phyloP scores from a whole-genome alignment of 176 grass and related monocot genomes.

The Cenchrus fungigraminus region DNA sequence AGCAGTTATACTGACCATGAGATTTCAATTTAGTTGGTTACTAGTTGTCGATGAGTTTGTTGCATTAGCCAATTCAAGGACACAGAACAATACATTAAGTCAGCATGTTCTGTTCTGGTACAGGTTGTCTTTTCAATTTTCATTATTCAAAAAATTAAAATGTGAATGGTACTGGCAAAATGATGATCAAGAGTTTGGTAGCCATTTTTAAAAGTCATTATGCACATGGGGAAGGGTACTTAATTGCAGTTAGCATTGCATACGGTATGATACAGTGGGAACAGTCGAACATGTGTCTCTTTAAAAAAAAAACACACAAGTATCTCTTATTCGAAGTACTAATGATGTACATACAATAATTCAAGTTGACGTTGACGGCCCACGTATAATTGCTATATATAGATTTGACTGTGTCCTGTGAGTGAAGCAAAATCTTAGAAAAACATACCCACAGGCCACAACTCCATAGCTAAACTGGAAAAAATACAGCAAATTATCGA shows the following conservation, averaged over 20 bases:
- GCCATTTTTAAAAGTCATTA: constrained; percentile 13
- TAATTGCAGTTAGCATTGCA: constrained; percentile 10
- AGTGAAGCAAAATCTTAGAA: neutral
- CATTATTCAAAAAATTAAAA: neutral
- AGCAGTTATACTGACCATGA: neutral
- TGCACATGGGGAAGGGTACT: neutral
- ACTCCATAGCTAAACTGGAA: neutral
- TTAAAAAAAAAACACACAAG: no score
- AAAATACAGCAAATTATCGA: neutral
- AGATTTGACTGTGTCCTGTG: neutral
- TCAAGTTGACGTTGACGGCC: neutral
- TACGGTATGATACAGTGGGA: neutral
- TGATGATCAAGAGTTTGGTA: neutral
- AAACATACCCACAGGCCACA: neutral
- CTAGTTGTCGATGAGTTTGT: neutral
- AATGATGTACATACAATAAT: constrained; percentile 1
- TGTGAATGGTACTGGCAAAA: neutral
- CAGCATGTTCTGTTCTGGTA: neutral
- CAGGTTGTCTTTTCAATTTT: constrained; percentile 23
- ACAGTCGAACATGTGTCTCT: neutral
- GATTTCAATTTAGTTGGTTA: neutral
- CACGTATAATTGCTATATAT: neutral
- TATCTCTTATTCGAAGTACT: neutral
- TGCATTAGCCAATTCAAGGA: neutral
- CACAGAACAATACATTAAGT: neutral